Percentiles rank a stretch among this genome's conserved stretches.
Conservation (phyloP, 495 filamentous ascomycete genomes). For the Pyrenopolyporus hunteri region DNA sequence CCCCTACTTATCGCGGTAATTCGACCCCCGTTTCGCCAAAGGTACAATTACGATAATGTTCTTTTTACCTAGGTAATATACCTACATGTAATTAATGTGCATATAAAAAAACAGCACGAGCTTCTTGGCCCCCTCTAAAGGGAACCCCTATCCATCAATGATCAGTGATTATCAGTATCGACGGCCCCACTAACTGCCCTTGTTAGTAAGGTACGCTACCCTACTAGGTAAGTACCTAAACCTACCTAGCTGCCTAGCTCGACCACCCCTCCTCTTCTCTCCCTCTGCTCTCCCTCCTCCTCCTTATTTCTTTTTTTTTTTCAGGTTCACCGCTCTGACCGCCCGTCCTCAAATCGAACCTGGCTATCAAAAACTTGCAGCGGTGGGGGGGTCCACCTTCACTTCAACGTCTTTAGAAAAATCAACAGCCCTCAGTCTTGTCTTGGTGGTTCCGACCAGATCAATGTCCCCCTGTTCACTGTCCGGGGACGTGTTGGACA, state of each 20-base stretch:
- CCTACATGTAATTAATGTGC: background rate
- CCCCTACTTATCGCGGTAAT: background rate
- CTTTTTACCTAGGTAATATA: background rate
- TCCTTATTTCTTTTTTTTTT: background rate
- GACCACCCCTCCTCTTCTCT: conserved; percentile 27
- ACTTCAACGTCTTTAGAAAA: conserved; percentile 38
- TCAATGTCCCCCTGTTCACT: conserved; percentile 25
- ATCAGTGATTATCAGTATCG: background rate
- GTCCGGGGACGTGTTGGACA: conserved; percentile 20
- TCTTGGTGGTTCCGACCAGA: conserved; percentile 15
- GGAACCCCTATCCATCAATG: background rate
- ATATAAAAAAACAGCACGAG: background rate
- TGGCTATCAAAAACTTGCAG: conserved; percentile 29
- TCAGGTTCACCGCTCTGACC: conserved; percentile 35
- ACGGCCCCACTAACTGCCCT: conserved; percentile 20
- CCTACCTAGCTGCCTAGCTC: conserved; percentile 9
- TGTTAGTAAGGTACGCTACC: conserved; percentile 7
- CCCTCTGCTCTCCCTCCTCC: too few species aligned
- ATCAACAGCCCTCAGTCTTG: conserved; percentile 4
- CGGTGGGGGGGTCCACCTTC: conserved; percentile 25
- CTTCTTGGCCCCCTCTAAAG: background rate
- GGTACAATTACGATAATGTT: background rate
- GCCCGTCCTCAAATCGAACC: conserved; percentile 12
- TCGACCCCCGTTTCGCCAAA: conserved; percentile 3
- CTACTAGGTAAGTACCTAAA: conserved; percentile 24